Evolutionary conservation across 2,329 filamentous ascomycete genomes (phyloP), one percentile per base, ranked within the genome.

Genomic region (Venturia aucupariae): DNA sequence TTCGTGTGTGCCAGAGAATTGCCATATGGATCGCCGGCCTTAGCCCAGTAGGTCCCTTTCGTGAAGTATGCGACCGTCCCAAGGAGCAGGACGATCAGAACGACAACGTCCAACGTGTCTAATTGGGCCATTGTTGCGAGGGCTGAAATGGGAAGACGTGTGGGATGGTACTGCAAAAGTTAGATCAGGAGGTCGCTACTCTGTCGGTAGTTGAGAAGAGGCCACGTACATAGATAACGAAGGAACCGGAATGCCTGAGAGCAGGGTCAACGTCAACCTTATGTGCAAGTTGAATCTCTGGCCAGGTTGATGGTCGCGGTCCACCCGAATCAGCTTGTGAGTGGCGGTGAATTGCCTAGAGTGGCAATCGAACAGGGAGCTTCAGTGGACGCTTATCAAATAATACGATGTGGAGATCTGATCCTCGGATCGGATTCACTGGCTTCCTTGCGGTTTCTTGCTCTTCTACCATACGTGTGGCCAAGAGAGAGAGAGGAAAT

Each of bases 1-100:
- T 77, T 75, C 73, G 85, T 84, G 74, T 85, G 86, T 71, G 87
- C 82, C 71, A 91, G 85, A 62, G 89, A 86, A 71, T 82, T 85
- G 69, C 90, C 90, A 76, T 96, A 96, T 30, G 93, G 90, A 75
- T 97, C 92, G 74, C 94, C 94, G 69, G 84, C 83, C 62, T 96
- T 83, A 35, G 85, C 92, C 92, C 92, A 99, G 76, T 94, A 87
- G 68, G 88, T 94, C 72, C 94, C 94, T 76, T 99, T 99, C 69
- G 94, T 97, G 79, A 99, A 96, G 80, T 97, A 99, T 73, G 93
- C 94, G 67, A 92, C 75, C 60, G 92, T 97, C 69, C 91, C 94
- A 65, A 95, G 76, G 64, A 97, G 84, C 71, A 99, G 88, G 65
- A 85, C 85, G 67, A 86, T 85, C 69, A 99, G 89, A 82, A 99